Base-by-base conservation (phyloP, 139 green algal genomes). In the Coelastrella sp. region DNA sequence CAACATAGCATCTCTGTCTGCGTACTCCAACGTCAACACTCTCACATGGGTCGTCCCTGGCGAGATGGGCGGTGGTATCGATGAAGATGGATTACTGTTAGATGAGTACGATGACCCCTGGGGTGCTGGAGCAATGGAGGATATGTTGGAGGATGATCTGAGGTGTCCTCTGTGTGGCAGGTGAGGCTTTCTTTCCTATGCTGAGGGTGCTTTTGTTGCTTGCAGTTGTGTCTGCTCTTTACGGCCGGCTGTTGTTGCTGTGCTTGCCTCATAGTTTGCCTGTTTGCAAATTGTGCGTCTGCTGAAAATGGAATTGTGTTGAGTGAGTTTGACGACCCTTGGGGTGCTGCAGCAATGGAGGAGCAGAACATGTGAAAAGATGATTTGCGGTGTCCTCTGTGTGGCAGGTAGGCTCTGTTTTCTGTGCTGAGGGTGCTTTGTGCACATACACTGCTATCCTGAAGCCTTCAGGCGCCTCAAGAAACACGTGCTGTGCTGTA, bases 141-240 rank as follows among this genome's bases (percentile, higher is more conserved):
- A 59, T n/a, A 81, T 16, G 75, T 11, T 32, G 54, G 54, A 66
- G 16, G 81, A 87, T 10, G 59, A 56, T 20, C 6, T 74, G 20
- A 58, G 81, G 59, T 87, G 81, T 54, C 81, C 81, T 5, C 17
- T 87, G 5, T 87, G 81, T 65, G 81, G 81, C n/a, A 87, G 81
- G 81, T 87, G 64, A 47, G 32, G 32, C 32, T 47, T 47, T 1
- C 32, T 47, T 47, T 47, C 32, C 32, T 47, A 47, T 47, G 32
- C 32, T 47, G 32, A 47, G 32, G 32, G 32, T 47, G 20, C 80
- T 86, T 73, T 3, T 58, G n/a, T n/a, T 66, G 47, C 59, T 20
- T 86, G 17, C 32, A 1, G 32, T 47, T 47, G 0, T 47, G 0
- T 47, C 1, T 47, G 32, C 32, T 47, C 32, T 47, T 2, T 47